Evolutionary conservation across 306 rosid genomes (phyloP).

Genomic region (Delonix regia): DNA sequence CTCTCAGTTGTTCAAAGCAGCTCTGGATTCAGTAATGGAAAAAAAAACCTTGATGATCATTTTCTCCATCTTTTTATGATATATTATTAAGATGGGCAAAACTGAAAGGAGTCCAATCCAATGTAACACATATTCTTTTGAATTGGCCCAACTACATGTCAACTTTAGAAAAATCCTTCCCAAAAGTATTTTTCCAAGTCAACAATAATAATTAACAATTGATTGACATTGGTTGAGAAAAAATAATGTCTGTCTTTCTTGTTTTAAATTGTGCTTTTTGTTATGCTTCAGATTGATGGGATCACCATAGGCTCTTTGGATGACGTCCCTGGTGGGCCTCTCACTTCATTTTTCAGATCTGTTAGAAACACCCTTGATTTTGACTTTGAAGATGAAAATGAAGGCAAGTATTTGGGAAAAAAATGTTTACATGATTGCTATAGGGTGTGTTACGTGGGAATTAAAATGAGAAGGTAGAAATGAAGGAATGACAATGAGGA

Average conservation of each 20-base stretch:
- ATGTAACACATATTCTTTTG: not conserved
- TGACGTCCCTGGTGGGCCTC: constrained; percentile 84
- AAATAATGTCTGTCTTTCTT: constrained; percentile 7
- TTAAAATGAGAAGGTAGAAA: not conserved
- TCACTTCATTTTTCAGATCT: constrained; percentile 82
- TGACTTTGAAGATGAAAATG: constrained; percentile 93
- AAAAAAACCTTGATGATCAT: constrained; percentile 29
- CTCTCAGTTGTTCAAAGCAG: constrained; percentile 74
- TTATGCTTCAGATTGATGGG: constrained; percentile 71
- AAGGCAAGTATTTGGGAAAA: constrained; percentile 60
- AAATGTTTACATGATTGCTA: not conserved
- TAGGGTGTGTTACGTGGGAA: not conserved
- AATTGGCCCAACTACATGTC: constrained; percentile 19
- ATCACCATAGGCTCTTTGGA: constrained; percentile 82
- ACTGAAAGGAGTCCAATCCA: constrained; percentile 32
- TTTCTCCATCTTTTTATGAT: constrained; percentile 8
- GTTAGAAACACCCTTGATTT: constrained; percentile 93
- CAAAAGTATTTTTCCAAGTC: not conserved
- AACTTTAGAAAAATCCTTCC: not conserved
- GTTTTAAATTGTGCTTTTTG: constrained; percentile 32
- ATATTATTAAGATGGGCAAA: not conserved
- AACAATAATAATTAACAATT: not conserved
- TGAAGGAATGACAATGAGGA: not conserved
- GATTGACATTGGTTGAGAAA: constrained; percentile 12
- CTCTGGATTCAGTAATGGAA: constrained; percentile 82